phyloP scores from a whole-genome alignment of 805 yeast genomes.

The Starmerella khaoyaiensis region DNA sequence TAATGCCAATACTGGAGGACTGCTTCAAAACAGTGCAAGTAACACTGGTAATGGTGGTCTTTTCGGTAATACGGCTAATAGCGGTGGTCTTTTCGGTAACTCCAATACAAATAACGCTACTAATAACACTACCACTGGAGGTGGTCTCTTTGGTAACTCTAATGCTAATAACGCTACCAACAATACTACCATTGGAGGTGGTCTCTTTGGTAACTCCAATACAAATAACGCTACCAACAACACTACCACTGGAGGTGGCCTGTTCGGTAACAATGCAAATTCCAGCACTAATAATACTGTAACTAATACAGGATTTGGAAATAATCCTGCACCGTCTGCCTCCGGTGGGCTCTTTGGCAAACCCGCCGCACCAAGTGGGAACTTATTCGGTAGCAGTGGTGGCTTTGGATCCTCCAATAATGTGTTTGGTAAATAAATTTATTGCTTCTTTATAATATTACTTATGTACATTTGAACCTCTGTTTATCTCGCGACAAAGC shows the following conservation, averaged over 20 bases:
- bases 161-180: no score
- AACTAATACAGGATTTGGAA: no score
- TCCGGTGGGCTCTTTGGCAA: background rate
- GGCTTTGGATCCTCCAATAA: no score
- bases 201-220: conserved; percentile 7
- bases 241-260: conserved; percentile 4
- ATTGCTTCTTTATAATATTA: background rate
- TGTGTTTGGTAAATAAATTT: conserved; percentile 3
- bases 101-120: no score
- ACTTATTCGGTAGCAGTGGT: no score
- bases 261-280: conserved; percentile 10
- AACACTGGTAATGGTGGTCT: conserved; percentile 4
- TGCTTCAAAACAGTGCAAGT: conserved; percentile 3
- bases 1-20: no score
- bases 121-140: conserved; percentile 1
- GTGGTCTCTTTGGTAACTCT: conserved; percentile 9
- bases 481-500: conserved; percentile 8
- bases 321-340: background rate
- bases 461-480: conserved; percentile 4
- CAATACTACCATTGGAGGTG: conserved; percentile 3
- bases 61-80: conserved; percentile 3
- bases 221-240: no score
- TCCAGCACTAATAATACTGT: no score
- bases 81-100: conserved; percentile 10
- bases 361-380: no score